Evolutionary conservation across 2,329 filamentous ascomycete species (phyloP), one percentile per base, ranked within the genome.

Genomic region (Fusarium pininemorale): DNA sequence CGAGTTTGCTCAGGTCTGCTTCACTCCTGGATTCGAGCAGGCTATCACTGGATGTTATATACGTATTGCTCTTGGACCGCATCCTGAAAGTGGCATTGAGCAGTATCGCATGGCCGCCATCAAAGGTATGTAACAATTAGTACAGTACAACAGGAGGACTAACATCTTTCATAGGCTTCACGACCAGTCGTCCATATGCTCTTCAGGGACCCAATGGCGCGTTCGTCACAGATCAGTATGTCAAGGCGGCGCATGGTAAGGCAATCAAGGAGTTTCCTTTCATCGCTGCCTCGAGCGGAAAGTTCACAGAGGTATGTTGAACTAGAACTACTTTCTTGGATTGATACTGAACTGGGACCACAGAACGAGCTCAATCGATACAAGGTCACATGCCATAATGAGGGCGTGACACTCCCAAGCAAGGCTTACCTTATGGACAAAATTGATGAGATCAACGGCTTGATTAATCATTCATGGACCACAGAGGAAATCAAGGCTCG

Each of bases 1-100:
- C 75, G 93, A 95, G 79, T 98, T 99, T 81, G 92, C 93, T 12
- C 91, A 96, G 79, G 93, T 98, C 63, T 98, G 95, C 87, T 98
- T 97, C 85, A 96, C 95, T 76, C 96, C 96, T 16, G 92, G 92
- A 8, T 98, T 99, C 75, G 93, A 97, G 63, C 85, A 93, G 14
- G 89, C 93, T 37, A 93, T 98, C 78, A 90, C 87, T 22, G 94
- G 94, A 58, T 97, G 95, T 82, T 99, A 93, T 81, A 92, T 92
- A 42, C 93, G 96, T 58, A 90, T 98, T 74, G 93, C 92, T 71
- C 90, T 98, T 64, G 96, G 95, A 2, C 88, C 92, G 18, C 93
- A 97, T 79, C 89, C 89, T 16, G 88, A 91, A 28, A 93, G 90
- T 8, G 92, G 92, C 7, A 86, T 91, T 67, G 92, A 93, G 70